These are phyloP conservation scores for Cadophora luteo-olivacea DNA, from an alignment of 2,329 filamentous ascomycete species.

Conservation along the genomic window DNA sequence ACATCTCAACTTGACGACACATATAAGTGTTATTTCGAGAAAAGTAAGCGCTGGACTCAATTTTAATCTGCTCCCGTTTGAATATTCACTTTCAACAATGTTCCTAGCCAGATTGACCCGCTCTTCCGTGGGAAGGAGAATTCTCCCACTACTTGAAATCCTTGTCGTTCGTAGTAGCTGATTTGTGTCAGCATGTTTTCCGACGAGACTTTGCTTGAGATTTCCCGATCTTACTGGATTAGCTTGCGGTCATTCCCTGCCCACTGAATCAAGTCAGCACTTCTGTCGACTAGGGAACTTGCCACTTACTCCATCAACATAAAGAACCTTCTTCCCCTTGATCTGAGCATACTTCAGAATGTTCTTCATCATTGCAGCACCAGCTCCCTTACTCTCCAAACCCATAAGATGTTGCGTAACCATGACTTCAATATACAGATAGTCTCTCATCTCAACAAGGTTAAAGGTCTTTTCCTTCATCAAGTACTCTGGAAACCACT, in stretches of 20 bases:
- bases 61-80: too few relatives aligned
- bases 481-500: not conserved
- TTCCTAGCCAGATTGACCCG: constrained; percentile 6
- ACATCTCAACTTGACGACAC: too few relatives aligned
- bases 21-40: too few relatives aligned
- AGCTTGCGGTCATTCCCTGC: constrained; percentile 12
- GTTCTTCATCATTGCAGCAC: not conserved
- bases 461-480: not conserved
- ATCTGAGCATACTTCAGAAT: not conserved
- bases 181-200: too few relatives aligned
- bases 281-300: too few relatives aligned
- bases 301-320: constrained; percentile 1
- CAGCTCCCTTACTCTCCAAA: not conserved
- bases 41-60: too few relatives aligned
- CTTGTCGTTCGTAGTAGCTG: constrained; percentile 2
- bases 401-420: not conserved
- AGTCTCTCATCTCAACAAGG: not conserved
- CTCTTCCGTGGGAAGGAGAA: not conserved
- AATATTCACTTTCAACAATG: not conserved
- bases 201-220: too few relatives aligned
- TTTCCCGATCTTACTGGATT: not conserved
- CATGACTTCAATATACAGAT: constrained; percentile 14
- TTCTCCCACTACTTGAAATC: not conserved
- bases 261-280: not conserved
- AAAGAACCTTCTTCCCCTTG: not conserved